These are phyloP conservation scores for Penicillium thymicola DNA, from an alignment of 2,329 filamentous ascomycete species.

Conservation along the genomic window DNA sequence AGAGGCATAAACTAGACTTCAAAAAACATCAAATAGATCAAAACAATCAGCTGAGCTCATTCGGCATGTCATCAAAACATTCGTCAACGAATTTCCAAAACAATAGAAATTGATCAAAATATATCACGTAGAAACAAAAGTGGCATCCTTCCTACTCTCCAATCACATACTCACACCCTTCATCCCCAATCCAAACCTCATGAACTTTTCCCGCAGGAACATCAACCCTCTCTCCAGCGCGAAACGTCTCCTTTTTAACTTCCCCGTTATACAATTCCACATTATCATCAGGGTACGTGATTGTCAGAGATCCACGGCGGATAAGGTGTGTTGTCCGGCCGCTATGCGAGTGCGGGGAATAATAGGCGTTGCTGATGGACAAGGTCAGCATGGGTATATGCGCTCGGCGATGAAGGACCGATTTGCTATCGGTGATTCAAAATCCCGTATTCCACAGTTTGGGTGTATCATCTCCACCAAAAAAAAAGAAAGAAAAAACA, in stretches of 20 bases:
- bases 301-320: slow-evolving; percentile 54
- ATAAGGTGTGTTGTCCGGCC: slow-evolving; percentile 60
- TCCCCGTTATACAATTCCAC: slow-evolving; percentile 22
- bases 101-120: too few relatives aligned
- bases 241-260: slow-evolving; percentile 53
- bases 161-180: slow-evolving; percentile 61
- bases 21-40: not conserved
- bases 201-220: slow-evolving; percentile 56
- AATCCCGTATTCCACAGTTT: not conserved
- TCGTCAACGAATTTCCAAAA: not conserved
- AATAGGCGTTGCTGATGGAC: slow-evolving; percentile 53
- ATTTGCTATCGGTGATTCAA: not conserved
- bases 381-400: not conserved
- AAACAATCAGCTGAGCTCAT: slow-evolving; percentile 3
- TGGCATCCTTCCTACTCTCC: slow-evolving; percentile 44
- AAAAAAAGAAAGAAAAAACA: too few relatives aligned
- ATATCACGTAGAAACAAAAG: not conserved
- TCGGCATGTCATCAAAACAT: not conserved
- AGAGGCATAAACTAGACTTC: not conserved
- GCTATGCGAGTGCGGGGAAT: slow-evolving; percentile 56
- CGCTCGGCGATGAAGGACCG: too few relatives aligned
- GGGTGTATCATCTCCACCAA: too few relatives aligned
- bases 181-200: slow-evolving; percentile 59
- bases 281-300: slow-evolving; percentile 55
- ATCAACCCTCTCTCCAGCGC: slow-evolving; percentile 54